Conservation (phyloP, 805 yeast genomes). For the Scheffersomyces lignosus region DNA sequence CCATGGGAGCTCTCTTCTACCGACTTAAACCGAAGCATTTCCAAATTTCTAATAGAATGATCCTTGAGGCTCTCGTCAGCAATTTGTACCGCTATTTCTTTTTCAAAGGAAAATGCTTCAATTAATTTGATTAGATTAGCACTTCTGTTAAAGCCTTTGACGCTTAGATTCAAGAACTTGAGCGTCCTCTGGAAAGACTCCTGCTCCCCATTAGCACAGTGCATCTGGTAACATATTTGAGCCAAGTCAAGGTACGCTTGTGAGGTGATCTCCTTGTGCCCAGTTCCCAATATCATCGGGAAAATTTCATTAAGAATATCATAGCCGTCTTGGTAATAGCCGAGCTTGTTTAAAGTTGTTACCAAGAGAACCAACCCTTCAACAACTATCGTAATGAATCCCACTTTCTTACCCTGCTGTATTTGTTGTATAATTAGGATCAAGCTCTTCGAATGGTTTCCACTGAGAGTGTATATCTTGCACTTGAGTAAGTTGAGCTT, state of each 20-base stretch:
- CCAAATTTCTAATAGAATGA: slow-evolving; percentile 30
- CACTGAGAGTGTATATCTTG: slow-evolving; percentile 40
- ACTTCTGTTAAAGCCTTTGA: slow-evolving; percentile 43
- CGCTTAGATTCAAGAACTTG: slow-evolving; percentile 41
- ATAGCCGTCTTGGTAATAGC: slow-evolving; percentile 44
- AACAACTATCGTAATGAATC: slow-evolving; percentile 43
- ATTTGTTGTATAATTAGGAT: slow-evolving; percentile 52
- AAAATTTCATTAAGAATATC: slow-evolving; percentile 40
- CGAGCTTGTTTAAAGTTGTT: slow-evolving; percentile 42
- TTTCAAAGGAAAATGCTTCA: slow-evolving; percentile 41
- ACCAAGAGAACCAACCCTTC: slow-evolving; percentile 50
- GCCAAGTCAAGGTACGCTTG: slow-evolving; percentile 33
- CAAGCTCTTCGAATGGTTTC: slow-evolving; percentile 50
- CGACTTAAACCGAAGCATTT: slow-evolving; percentile 25
- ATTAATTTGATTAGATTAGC: slow-evolving; percentile 39
- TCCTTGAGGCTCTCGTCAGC: slow-evolving; percentile 27
- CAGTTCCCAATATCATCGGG: slow-evolving; percentile 43
- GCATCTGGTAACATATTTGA: slow-evolving; percentile 15
- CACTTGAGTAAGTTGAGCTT: slow-evolving; percentile 50
- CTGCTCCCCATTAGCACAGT: slow-evolving; percentile 6
- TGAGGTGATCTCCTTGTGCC: slow-evolving; percentile 39
- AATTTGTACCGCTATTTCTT: slow-evolving; percentile 31
- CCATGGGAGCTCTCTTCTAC: slow-evolving; percentile 21
- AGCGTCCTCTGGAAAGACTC: slow-evolving; percentile 29
- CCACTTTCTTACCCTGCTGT: slow-evolving; percentile 45